Conservation (phyloP, 2,329 filamentous ascomycete genomes). For the Apiospora koreana region DNA sequence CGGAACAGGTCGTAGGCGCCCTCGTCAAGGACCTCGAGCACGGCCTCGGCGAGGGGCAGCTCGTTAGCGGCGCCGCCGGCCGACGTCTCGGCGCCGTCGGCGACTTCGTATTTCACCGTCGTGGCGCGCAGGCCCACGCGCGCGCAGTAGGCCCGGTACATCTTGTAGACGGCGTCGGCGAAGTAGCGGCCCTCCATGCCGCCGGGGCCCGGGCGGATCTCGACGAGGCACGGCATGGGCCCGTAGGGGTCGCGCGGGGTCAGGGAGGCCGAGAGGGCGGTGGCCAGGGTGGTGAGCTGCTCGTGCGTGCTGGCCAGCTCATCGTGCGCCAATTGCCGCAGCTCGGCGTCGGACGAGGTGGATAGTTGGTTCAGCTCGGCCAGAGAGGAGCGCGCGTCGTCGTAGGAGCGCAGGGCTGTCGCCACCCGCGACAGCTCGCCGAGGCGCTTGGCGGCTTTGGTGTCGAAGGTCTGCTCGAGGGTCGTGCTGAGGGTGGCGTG, state of each 20-base stretch:
- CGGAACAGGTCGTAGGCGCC: conserved; percentile 82
- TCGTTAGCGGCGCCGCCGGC: conserved; percentile 58
- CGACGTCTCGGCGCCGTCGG: conserved; percentile 58
- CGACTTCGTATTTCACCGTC: conserved; percentile 78
- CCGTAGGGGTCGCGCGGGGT: conserved; percentile 90
- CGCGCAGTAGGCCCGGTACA: conserved; percentile 83
- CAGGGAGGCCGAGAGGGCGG: conserved; percentile 72
- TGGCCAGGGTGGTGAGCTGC: conserved; percentile 63
- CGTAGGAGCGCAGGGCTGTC: conserved; percentile 59
- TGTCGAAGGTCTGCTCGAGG: conserved; percentile 57
- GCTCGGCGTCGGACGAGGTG: conserved; percentile 62
- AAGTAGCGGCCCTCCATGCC: conserved; percentile 92
- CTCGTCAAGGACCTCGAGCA: conserved; percentile 76
- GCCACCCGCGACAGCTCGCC: conserved; percentile 63
- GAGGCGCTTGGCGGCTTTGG: conserved; percentile 57
- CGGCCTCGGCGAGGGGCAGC: conserved; percentile 77
- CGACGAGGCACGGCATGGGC: conserved; percentile 83
- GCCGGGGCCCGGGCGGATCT: conserved; percentile 89
- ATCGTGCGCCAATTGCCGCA: conserved; percentile 76
- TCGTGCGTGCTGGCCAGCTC: conserved; percentile 71
- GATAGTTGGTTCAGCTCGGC: conserved; percentile 55
- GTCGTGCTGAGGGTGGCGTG: conserved; percentile 54
- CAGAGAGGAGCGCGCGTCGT: conserved; percentile 53
- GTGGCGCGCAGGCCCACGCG: conserved; percentile 65
- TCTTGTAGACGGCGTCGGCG: conserved; percentile 80